A percentile compares a stretch with the other conserved stretches of the same genome.
Conservation (phyloP, 768 basidiomycete species). For the Suillus alpinus region DNA sequence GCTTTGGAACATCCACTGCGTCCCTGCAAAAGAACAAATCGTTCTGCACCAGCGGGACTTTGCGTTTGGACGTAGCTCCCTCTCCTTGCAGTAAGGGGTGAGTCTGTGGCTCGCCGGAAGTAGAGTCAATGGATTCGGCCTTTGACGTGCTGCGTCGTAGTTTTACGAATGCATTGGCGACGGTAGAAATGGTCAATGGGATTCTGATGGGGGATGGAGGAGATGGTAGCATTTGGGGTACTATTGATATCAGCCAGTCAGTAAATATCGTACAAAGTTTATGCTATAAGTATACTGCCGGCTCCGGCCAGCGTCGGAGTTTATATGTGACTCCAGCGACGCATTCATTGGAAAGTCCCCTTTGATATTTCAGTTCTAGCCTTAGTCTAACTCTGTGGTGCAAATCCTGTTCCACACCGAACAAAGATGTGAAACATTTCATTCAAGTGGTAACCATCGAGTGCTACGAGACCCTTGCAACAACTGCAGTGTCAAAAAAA, state of each 20-base stretch:
- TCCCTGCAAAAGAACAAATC: slow-evolving; percentile 57
- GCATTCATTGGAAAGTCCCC: too few species aligned
- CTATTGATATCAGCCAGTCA: not conserved
- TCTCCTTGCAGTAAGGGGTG: slow-evolving; percentile 32
- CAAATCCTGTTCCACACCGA: not conserved
- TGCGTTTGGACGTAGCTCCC: slow-evolving; percentile 22
- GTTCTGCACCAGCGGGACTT: slow-evolving; percentile 32
- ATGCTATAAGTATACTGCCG: not conserved
- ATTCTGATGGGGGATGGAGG: slow-evolving; percentile 21
- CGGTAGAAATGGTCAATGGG: slow-evolving; percentile 28
- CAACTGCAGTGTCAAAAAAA: not conserved
- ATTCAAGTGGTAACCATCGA: not conserved
- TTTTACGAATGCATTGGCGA: slow-evolving; percentile 55
- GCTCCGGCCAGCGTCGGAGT: slow-evolving; percentile 1
- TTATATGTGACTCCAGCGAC: not conserved
- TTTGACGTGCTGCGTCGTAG: slow-evolving; percentile 39
- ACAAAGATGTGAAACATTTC: not conserved
- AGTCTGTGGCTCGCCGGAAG: slow-evolving; percentile 38
- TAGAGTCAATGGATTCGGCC: slow-evolving; percentile 30
- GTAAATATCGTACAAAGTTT: not conserved
- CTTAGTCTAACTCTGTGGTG: not conserved
- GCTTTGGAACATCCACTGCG: slow-evolving; percentile 57
- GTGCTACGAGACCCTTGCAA: not conserved
- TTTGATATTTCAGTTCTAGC: not conserved
- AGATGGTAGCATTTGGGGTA: slow-evolving; percentile 18